These are phyloP conservation scores for Taiozyma sp. DNA, from an alignment of 1,139 yeast genomes.

Conservation along the genomic window DNA sequence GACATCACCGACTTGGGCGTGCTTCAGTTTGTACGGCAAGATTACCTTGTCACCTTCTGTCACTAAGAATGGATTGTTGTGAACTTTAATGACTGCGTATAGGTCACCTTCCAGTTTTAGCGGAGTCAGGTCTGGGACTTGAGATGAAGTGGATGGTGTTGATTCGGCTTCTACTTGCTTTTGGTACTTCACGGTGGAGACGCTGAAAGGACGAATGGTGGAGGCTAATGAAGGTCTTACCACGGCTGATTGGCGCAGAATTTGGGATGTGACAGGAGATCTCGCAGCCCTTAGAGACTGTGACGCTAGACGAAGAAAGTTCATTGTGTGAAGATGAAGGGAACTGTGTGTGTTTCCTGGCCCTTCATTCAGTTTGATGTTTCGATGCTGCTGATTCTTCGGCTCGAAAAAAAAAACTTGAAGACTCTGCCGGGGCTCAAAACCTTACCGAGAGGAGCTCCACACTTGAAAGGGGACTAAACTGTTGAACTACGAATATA, in stretches of 20 bases:
- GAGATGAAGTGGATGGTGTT: background rate
- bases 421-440: background rate
- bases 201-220: background rate
- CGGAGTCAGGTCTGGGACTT: slow-evolving; percentile 39
- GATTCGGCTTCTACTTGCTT: background rate
- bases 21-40: slow-evolving; percentile 71
- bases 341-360: background rate
- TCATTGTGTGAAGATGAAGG: background rate
- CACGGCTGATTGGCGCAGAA: background rate
- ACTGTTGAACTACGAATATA: background rate
- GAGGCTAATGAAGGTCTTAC: background rate
- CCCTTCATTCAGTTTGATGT: background rate
- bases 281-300: background rate
- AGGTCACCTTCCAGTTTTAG: slow-evolving; percentile 63
- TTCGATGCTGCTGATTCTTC: background rate
- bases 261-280: background rate
- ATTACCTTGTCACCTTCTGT: slow-evolving; percentile 86
- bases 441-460: background rate
- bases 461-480: background rate
- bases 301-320: background rate
- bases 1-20: slow-evolving; percentile 77
- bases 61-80: slow-evolving; percentile 82
- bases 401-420: background rate
- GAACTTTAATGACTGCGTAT: slow-evolving; percentile 80
- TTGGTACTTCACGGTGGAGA: background rate